Percentiles rank a stretch among this genome's conserved stretches.
Evolutionary conservation across 2,329 filamentous ascomycete genomes (phyloP).

Genomic region (Tricladium varicosporioides): DNA sequence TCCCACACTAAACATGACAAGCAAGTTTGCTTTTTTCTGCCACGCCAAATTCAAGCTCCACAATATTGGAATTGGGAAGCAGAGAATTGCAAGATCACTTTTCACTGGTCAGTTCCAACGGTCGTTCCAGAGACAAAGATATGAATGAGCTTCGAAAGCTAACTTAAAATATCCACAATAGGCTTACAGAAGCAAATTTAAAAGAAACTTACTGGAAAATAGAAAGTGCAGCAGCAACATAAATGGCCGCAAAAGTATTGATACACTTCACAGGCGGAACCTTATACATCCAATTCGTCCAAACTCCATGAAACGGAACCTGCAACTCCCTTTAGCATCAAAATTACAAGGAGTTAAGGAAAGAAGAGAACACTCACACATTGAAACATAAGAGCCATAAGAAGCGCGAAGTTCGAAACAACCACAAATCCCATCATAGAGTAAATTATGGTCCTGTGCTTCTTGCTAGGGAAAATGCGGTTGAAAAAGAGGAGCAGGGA

Average conservation of each 20-base stretch:
- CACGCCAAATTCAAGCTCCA: constrained; percentile 59
- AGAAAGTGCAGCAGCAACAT: constrained; percentile 62
- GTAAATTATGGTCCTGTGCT: neutral
- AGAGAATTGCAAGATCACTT: constrained; percentile 58
- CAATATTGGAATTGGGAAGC: constrained; percentile 63
- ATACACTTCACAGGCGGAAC: constrained; percentile 43
- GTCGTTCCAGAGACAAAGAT: too few relatives aligned
- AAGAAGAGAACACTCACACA: neutral
- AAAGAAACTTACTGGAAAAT: constrained; percentile 44
- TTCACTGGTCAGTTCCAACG: too few relatives aligned
- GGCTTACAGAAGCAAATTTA: constrained; percentile 40
- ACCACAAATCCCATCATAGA: neutral
- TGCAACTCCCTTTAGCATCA: neutral
- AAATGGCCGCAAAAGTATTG: constrained; percentile 62
- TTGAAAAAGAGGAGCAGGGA: constrained; percentile 4
- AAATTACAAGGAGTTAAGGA: neutral
- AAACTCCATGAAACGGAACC: constrained; percentile 10
- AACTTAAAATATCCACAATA: too few relatives aligned
- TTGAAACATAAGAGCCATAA: neutral
- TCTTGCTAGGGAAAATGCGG: neutral
- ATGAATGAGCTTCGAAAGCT: too few relatives aligned
- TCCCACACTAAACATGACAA: constrained; percentile 54
- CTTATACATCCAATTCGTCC: constrained; percentile 20
- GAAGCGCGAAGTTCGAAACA: neutral
- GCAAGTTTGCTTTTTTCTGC: constrained; percentile 64